phyloP scores from a whole-genome alignment of 2,329 filamentous ascomycete genomes.

The Colletotrichum filicis region DNA sequence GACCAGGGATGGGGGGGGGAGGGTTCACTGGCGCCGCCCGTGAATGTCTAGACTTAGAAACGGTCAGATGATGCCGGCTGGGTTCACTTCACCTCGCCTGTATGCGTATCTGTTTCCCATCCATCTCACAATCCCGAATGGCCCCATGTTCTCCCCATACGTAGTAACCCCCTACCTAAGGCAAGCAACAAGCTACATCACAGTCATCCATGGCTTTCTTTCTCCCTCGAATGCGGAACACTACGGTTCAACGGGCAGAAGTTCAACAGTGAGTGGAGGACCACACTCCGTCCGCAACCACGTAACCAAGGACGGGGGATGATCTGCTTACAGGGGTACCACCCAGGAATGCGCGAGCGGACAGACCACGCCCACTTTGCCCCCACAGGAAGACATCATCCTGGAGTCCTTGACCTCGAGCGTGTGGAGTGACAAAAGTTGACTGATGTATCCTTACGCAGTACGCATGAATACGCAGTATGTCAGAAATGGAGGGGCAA shows the following conservation, averaged over 20 bases:
- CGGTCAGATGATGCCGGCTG: constrained; percentile 26
- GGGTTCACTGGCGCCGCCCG: background rate
- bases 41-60: constrained; percentile 3
- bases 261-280: background rate
- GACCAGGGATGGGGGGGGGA: background rate
- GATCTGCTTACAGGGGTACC: constrained; percentile 25
- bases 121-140: background rate
- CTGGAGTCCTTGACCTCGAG: constrained; percentile 24
- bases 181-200: background rate
- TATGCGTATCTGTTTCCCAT: background rate
- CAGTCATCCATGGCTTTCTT: background rate
- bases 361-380: constrained; percentile 13
- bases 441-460: background rate
- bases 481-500: constrained; percentile 3
- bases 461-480: too few relatives aligned
- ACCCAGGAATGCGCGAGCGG: constrained; percentile 15
- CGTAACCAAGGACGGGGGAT: constrained; percentile 2
- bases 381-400: constrained; percentile 34
- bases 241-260: constrained; percentile 4
- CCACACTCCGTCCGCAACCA: background rate
- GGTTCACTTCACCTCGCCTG: background rate
- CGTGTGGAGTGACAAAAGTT: constrained; percentile 14
- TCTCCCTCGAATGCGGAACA: background rate
- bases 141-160: background rate
- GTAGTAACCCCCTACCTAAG: background rate